Percentiles rank a stretch among this genome's conserved stretches.
Conservation (phyloP, 2,329 filamentous ascomycete genomes). For the Tetracladium maxilliforme region DNA sequence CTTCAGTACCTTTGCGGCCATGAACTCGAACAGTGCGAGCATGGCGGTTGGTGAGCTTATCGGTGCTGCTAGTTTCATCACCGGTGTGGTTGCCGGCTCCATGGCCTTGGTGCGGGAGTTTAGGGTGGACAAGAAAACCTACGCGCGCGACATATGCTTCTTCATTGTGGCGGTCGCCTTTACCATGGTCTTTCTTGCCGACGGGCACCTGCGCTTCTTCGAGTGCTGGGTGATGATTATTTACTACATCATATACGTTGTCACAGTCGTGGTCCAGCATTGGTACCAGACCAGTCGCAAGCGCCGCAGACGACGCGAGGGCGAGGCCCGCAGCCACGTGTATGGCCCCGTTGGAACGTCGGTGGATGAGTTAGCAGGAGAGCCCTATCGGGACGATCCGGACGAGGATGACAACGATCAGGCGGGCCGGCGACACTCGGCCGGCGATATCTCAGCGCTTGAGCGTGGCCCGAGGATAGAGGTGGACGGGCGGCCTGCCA, state of each 20-base stretch:
- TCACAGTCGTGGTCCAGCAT: constrained; percentile 82
- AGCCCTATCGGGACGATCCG: constrained; percentile 45
- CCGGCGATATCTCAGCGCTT: constrained; percentile 15
- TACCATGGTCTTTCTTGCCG: constrained; percentile 73
- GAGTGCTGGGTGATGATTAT: constrained; percentile 83
- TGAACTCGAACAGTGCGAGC: constrained; percentile 94
- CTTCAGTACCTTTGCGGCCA: constrained; percentile 96
- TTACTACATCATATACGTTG: constrained; percentile 83
- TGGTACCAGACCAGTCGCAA: constrained; percentile 59
- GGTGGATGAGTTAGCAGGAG: constrained; percentile 46
- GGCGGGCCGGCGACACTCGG: constrained; percentile 14
- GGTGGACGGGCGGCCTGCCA: constrained; percentile 25
- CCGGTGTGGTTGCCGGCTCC: constrained; percentile 85
- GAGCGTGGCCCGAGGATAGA: constrained; percentile 32
- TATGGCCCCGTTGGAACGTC: constrained; percentile 39
- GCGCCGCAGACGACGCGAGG: constrained; percentile 47
- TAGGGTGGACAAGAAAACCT: constrained; percentile 76
- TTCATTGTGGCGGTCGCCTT: constrained; percentile 81
- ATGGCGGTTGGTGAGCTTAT: constrained; percentile 91
- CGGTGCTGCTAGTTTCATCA: constrained; percentile 91
- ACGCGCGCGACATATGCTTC: constrained; percentile 82
- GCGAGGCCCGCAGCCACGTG: constrained; percentile 61
- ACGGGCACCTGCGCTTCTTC: constrained; percentile 74
- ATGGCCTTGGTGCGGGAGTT: constrained; percentile 98
- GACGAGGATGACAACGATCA: constrained; percentile 40